These are phyloP conservation scores for Rhodamnia rubescens DNA, from an alignment of 345 rosid species.

Conservation along the genomic window DNA sequence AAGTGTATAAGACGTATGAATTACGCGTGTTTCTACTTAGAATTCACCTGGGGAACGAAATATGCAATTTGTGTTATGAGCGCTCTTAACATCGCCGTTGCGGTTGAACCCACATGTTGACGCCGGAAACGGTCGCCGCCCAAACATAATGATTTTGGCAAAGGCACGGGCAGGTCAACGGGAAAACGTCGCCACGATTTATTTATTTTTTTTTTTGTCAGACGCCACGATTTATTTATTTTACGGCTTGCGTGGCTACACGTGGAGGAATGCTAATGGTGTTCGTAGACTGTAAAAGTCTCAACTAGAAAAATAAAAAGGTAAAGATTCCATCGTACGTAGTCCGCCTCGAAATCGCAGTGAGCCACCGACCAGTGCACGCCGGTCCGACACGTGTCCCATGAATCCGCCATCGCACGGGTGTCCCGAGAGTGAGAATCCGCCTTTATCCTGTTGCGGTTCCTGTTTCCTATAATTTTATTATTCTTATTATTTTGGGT, in stretches of 20 bases:
- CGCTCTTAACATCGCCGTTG: neutral
- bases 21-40: neutral
- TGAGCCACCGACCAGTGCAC: neutral
- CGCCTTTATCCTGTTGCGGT: neutral
- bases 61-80: neutral
- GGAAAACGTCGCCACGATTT: too few species aligned
- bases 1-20: neutral
- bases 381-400: neutral
- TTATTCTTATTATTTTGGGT: too few species aligned
- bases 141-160: neutral
- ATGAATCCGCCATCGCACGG: neutral
- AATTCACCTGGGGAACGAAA: neutral
- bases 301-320: neutral
- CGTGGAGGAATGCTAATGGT: neutral
- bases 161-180: too few species aligned
- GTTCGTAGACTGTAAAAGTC: neutral
- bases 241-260: neutral
- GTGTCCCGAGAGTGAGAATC: too few species aligned
- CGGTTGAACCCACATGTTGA: neutral
- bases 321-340: neutral
- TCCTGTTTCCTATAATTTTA: neutral
- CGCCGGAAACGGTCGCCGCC: neutral
- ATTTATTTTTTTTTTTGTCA: too few species aligned
- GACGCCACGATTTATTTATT: too few species aligned
- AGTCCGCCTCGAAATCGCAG: neutral